Percentiles rank a stretch among this genome's conserved stretches.
Conservation (phyloP, 257 asterid species). For the Echium plantagineum region DNA sequence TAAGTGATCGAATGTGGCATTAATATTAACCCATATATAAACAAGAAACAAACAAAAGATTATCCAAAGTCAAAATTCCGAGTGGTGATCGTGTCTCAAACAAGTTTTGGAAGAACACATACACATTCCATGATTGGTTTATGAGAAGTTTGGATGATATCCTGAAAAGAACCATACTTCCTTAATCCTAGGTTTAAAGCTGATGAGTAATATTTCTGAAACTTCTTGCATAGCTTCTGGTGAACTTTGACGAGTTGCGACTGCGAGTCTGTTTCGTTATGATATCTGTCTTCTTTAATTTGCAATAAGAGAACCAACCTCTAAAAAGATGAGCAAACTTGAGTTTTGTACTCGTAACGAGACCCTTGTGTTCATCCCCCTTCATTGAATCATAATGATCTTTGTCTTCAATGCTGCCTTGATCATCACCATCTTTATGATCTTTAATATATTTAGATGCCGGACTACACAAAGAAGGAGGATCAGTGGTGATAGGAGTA, state of each 20-base stretch:
- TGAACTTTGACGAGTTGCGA: conserved; percentile 18
- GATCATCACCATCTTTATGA: background rate
- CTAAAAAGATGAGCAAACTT: conserved; percentile 29
- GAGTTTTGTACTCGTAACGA: conserved; percentile 17
- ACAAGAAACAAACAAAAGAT: too few species aligned
- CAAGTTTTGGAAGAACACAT: too few species aligned
- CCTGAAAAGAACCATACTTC: conserved; percentile 14
- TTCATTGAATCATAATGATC: conserved; percentile 13
- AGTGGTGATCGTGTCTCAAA: too few species aligned
- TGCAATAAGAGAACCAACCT: conserved; percentile 47
- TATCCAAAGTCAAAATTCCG: too few species aligned
- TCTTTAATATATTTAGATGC: too few species aligned
- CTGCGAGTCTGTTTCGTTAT: too few species aligned
- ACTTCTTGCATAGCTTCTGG: conserved; percentile 24
- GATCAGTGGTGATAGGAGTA: too few species aligned
- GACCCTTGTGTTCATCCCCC: conserved; percentile 17
- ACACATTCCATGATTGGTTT: too few species aligned
- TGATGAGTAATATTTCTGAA: conserved; percentile 18
- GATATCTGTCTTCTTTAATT: conserved; percentile 28
- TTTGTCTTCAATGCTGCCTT: conserved; percentile 7
- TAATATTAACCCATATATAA: too few species aligned
- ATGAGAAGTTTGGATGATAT: background rate
- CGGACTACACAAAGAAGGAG: too few species aligned
- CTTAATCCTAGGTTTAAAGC: too few species aligned
- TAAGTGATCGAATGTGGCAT: too few species aligned